Percentiles rank a stretch among this genome's conserved stretches.
These are phyloP conservation scores for Bodo saltans DNA, from an alignment of 78 protist genomes.

Conservation along the genomic window DNA sequence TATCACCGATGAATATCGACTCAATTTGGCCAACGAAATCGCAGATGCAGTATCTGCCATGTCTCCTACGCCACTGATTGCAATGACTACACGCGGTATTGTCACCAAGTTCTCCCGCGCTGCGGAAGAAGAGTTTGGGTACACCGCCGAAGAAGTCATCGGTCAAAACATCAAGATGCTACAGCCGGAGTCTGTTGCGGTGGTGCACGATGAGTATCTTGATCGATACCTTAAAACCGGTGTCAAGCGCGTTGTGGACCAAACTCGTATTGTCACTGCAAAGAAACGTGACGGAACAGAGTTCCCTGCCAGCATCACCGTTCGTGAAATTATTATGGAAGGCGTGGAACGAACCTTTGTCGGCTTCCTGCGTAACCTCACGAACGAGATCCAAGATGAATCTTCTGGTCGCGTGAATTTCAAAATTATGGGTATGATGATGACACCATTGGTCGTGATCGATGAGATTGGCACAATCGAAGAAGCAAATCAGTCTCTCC, in stretches of 20 bases:
- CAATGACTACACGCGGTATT: neutral
- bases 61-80: slow-evolving; percentile 7
- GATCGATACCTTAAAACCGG: neutral
- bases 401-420: neutral
- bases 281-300: neutral
- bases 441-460: slow-evolving; percentile 7
- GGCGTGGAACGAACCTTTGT: neutral
- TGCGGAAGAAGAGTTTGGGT: slow-evolving; percentile 15
- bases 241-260: neutral
- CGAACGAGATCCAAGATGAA: neutral
- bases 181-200: neutral
- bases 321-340: neutral
- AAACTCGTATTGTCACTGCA: neutral
- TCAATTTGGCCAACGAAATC: neutral
- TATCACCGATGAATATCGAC: neutral
- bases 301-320: neutral
- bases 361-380: neutral
- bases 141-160: neutral
- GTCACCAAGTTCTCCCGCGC: slow-evolving; percentile 5
- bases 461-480: slow-evolving; percentile 9
- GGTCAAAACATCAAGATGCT: slow-evolving; percentile 28
- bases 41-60: neutral
- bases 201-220: slow-evolving; percentile 6
- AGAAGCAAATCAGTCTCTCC: neutral
- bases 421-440: neutral